These are phyloP conservation scores for Metschnikowia cubensis DNA, from an alignment of 805 yeast genomes.

Conservation along the genomic window DNA sequence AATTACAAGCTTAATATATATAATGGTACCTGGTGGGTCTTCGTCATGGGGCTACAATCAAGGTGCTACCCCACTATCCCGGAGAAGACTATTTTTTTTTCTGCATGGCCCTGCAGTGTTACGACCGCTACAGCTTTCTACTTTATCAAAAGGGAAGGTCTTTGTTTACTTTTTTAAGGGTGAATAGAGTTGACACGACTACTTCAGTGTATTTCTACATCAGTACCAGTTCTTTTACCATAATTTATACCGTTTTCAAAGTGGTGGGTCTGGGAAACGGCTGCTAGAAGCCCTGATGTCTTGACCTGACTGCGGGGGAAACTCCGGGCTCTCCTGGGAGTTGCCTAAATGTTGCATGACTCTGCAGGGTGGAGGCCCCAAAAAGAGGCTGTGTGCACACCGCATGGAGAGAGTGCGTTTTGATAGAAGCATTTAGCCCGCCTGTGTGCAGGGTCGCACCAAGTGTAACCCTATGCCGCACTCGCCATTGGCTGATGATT, in stretches of 20 bases:
- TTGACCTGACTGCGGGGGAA: neutral
- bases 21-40: no score
- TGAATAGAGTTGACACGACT: neutral
- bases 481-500: neutral
- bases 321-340: neutral
- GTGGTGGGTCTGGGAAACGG: no score
- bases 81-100: neutral
- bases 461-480: neutral
- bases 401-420: neutral
- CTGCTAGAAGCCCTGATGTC: neutral
- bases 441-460: neutral
- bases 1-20: neutral
- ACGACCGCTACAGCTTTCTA: neutral
- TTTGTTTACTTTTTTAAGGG: neutral
- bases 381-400: neutral
- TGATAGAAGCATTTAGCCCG: neutral
- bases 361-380: neutral
- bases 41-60: neutral
- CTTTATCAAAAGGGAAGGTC: neutral
- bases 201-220: no score
- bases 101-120: neutral
- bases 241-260: no score
- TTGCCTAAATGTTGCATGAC: neutral
- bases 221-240: no score
- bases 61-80: conserved; percentile 2